Evolutionary conservation across 75 land plant species (phyloP), one percentile per base, ranked within the genome.

Genomic region (Cupressus sempervirens): DNA sequence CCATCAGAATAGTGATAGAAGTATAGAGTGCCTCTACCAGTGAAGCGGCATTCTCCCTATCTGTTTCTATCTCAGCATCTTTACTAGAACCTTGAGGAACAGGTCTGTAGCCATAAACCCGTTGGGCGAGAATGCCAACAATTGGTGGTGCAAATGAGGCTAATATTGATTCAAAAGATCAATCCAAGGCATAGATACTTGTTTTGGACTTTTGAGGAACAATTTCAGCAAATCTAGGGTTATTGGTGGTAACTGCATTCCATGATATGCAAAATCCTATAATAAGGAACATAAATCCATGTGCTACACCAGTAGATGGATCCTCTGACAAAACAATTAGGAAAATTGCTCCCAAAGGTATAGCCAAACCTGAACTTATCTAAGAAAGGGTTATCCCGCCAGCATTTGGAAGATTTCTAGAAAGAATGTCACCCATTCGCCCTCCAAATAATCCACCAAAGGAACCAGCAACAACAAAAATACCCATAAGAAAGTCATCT

Each of bases 211-310:
- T 87, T 43, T 85, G 13, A 7, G 86, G 85, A 32, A 86, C 65
- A 54, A 94, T 93, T 62, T 94, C 95, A 82, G 97, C 97, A 92
- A 95, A 95, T 80, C 94, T 95, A 9, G 97, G 97, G 80, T 90
- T 90, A 89, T 95, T 95, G 68, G 97, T 95, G 4, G 96, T 96
- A 52, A 96, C 88, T 15, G 86, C 91, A 84, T 92, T 93, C 97
- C 97, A 95, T 16, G 97, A 93, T 34, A 89, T 92, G 76, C 14
- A 80, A 30, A 95, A 91, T 13, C 97, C 97, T 85, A 92, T 83
- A 45, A 93, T 83, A 73, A 91, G 83, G 84, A 95, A 77, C 54
- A 92, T 88, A 7, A 91, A 13, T 14, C 94, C 97, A 91, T 94
- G 94, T 34, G 73, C 26, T 29, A 89, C 46, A 11, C 86, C 89